These are phyloP conservation scores for Boletus albobrunnescens DNA, from an alignment of 1,284 basidiomycete genomes.

Conservation along the genomic window DNA sequence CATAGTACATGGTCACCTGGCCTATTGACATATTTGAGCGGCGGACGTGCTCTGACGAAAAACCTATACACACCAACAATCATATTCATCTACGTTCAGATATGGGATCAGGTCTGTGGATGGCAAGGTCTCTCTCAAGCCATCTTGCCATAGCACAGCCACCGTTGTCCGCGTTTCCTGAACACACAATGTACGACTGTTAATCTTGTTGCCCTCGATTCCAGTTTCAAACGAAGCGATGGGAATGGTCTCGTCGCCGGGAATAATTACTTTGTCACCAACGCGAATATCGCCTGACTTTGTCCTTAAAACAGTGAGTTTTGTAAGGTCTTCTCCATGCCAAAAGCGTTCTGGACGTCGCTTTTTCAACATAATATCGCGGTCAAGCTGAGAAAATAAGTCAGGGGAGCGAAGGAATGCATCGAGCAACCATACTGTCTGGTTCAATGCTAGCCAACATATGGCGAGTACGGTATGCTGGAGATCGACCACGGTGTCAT, in stretches of 20 bases:
- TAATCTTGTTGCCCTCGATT: constrained; percentile 41
- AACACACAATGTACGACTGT: constrained; percentile 60
- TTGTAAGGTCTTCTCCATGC: constrained; percentile 60
- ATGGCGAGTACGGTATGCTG: constrained; percentile 78
- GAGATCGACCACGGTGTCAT: constrained; percentile 69
- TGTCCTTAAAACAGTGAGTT: constrained; percentile 64
- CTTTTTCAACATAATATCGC: constrained; percentile 49
- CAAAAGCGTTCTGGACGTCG: constrained; percentile 74
- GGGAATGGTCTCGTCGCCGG: constrained; percentile 44
- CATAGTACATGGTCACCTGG: constrained; percentile 90
- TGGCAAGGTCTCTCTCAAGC: constrained; percentile 54
- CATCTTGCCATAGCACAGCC: constrained; percentile 88
- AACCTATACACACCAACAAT: constrained; percentile 63
- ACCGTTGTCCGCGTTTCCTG: constrained; percentile 67
- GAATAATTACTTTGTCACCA: constrained; percentile 61
- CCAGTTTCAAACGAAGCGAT: constrained; percentile 55
- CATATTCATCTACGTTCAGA: constrained; percentile 78
- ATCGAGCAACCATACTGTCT: constrained; percentile 52
- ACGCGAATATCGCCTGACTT: constrained; percentile 65
- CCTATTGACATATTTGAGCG: constrained; percentile 42
- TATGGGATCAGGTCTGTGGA: constrained; percentile 77
- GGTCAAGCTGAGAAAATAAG: constrained; percentile 48
- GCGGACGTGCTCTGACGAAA: background rate
- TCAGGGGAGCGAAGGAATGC: constrained; percentile 8
- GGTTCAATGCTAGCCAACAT: constrained; percentile 87